Percentiles rank a stretch among this genome's conserved stretches.
These are phyloP conservation scores for Phyllachora maydis DNA, from an alignment of 2,329 filamentous ascomycete species.

Conservation along the genomic window DNA sequence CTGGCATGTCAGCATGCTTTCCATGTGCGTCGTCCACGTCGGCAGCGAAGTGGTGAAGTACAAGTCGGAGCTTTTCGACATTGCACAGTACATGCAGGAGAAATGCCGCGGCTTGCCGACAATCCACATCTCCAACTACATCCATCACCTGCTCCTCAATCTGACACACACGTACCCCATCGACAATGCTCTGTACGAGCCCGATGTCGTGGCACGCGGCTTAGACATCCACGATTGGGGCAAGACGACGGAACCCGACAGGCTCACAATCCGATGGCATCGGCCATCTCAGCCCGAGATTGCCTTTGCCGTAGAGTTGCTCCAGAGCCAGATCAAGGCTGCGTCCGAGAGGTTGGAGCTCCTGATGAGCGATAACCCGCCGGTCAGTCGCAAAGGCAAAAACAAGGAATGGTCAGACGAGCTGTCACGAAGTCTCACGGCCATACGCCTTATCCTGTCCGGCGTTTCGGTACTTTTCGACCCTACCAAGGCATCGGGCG, in stretches of 20 bases:
- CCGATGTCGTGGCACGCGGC: constrained; percentile 48
- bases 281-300: constrained; percentile 62
- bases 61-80: constrained; percentile 72
- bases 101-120: constrained; percentile 87
- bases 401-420: constrained; percentile 99
- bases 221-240: constrained; percentile 72
- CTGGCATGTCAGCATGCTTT: constrained; percentile 92
- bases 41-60: constrained; percentile 77
- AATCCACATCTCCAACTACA: constrained; percentile 92
- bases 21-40: constrained; percentile 95
- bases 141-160: constrained; percentile 89
- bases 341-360: constrained; percentile 56
- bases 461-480: constrained; percentile 84
- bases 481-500: constrained; percentile 45
- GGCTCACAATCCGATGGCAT: constrained; percentile 82
- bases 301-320: constrained; percentile 74
- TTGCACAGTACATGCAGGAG: constrained; percentile 90
- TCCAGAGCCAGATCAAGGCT: constrained; percentile 61
- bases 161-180: constrained; percentile 85
- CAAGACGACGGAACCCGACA: constrained; percentile 47
- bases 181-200: constrained; percentile 75
- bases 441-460: constrained; percentile 74
- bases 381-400: constrained; percentile 77
- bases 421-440: constrained; percentile 71
- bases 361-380: constrained; percentile 63